Percentiles rank a stretch among this genome's conserved stretches.
Conservation (phyloP, 768 basidiomycete species). For the Boletus vinaceobasis region DNA sequence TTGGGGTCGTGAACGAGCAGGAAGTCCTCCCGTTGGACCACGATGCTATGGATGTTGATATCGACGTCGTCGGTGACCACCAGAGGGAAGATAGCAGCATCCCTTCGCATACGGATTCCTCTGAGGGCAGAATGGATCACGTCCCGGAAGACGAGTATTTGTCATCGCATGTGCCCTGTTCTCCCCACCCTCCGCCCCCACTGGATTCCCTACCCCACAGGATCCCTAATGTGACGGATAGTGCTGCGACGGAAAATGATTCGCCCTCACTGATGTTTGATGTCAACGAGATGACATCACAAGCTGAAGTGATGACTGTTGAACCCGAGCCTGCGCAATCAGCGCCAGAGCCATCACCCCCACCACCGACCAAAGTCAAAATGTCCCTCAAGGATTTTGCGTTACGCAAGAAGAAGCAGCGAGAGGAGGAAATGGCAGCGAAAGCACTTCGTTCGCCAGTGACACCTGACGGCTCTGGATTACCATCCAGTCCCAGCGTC, state of each 20-base stretch:
- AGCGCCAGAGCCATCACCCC: conserved; percentile 25
- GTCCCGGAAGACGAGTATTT: not conserved
- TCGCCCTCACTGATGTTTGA: not conserved
- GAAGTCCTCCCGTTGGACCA: not conserved
- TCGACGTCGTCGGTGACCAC: conserved; percentile 5
- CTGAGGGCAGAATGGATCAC: not conserved
- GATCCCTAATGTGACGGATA: not conserved
- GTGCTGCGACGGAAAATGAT: not conserved
- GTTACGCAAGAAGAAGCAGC: conserved; percentile 50
- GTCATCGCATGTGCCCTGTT: not conserved
- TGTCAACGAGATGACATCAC: not conserved
- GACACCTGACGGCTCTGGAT: conserved; percentile 8
- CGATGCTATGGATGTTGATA: conserved; percentile 25
- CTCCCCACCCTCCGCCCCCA: not conserved
- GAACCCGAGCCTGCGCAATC: conserved; percentile 7
- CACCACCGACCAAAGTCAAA: conserved; percentile 48
- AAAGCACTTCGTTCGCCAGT: conserved; percentile 26
- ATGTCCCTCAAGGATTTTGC: conserved; percentile 59
- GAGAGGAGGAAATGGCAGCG: conserved; percentile 42
- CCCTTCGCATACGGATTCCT: not conserved
- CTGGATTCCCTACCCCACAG: not conserved
- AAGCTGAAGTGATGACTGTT: conserved; percentile 8
- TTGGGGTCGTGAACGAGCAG: not conserved
- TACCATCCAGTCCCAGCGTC: conserved; percentile 19
- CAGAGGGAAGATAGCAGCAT: not conserved